These are phyloP conservation scores for Phallus indusiatus DNA, from an alignment of 768 basidiomycete species.

Conservation along the genomic window DNA sequence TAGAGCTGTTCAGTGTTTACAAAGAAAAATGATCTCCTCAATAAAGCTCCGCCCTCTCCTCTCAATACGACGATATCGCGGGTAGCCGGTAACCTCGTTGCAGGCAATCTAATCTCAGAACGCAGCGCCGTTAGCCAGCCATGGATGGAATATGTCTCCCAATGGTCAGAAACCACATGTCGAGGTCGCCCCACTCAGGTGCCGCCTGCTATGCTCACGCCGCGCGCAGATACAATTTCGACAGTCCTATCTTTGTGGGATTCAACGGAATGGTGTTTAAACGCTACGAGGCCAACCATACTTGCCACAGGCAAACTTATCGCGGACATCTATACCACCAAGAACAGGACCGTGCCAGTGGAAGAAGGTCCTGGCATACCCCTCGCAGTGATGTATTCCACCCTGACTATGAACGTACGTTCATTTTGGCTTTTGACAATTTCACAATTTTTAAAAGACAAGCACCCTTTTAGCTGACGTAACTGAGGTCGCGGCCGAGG, in stretches of 20 bases:
- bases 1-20: no score
- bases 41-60: no score
- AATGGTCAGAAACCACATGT: background rate
- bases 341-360: background rate
- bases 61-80: no score
- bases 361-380: background rate
- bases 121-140: no score
- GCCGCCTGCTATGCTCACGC: constrained; percentile 9
- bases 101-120: no score
- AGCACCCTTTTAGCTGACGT: constrained; percentile 3
- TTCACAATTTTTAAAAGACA: no score
- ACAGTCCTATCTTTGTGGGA: constrained; percentile 6
- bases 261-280: constrained; percentile 1
- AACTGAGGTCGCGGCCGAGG: constrained; percentile 18
- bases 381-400: background rate
- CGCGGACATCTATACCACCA: background rate
- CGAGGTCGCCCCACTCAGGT: constrained; percentile 1
- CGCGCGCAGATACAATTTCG: constrained; percentile 6
- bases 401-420: background rate
- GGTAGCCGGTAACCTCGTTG: no score
- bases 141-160: background rate
- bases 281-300: background rate
- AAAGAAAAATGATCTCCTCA: no score
- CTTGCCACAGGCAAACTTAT: background rate
- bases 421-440: background rate